phyloP scores from a whole-genome alignment of 2,329 filamentous ascomycete species.

The Colletotrichum sp. region DNA sequence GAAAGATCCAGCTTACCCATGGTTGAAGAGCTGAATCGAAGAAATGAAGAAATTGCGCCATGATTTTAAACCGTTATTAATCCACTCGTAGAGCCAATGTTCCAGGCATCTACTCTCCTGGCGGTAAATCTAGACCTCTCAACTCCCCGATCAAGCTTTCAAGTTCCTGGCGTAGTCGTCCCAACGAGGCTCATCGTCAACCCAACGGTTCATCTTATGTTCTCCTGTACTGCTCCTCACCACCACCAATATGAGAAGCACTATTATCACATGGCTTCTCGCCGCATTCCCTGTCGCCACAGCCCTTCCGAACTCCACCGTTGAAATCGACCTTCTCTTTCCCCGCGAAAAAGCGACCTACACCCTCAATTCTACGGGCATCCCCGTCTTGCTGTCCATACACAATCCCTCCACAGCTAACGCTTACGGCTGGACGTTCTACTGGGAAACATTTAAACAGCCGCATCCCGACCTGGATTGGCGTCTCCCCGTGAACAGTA shows the following conservation, averaged over 20 bases:
- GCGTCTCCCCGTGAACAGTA: background rate
- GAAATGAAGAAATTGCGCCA: fast-evolving
- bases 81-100: no score
- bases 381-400: background rate
- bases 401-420: conserved; percentile 3
- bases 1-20: no score
- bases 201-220: fast-evolving
- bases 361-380: background rate
- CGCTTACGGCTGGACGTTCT: background rate
- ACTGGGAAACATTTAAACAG: background rate
- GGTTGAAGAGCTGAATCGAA: fast-evolving
- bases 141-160: no score
- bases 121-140: background rate
- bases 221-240: fast-evolving
- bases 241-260: background rate
- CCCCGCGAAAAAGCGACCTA: background rate
- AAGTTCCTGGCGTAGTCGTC: no score
- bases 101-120: no score
- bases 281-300: background rate
- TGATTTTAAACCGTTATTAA: no score
- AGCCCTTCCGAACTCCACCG: background rate
- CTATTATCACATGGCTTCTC: background rate
- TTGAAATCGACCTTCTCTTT: conserved; percentile 3
- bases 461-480: background rate
- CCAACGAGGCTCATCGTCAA: background rate